Percentiles rank a stretch among this genome's conserved stretches.
Conservation (phyloP, 2,329 filamentous ascomycete species). For the Diaporthe sp. region DNA sequence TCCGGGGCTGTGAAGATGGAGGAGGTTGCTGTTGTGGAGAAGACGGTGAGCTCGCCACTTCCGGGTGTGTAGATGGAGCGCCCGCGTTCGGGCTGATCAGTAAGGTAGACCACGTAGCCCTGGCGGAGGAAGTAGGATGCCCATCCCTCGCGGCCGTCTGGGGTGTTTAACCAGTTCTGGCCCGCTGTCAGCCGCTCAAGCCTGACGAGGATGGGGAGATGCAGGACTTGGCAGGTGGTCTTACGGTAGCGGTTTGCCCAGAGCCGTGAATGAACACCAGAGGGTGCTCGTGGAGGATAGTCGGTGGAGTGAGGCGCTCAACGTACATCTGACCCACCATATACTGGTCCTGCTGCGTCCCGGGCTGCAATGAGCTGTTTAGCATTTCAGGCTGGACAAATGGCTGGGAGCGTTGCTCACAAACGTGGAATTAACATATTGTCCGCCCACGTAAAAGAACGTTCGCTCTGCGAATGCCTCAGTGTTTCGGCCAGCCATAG, state of each 20-base stretch:
- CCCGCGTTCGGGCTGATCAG: slow-evolving; percentile 58
- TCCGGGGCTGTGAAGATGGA: slow-evolving; percentile 50
- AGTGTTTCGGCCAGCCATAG: background rate
- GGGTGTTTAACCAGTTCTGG: slow-evolving; percentile 61
- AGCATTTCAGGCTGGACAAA: background rate
- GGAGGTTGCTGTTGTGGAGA: background rate
- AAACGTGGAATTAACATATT: slow-evolving; percentile 14
- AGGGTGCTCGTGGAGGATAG: slow-evolving; percentile 4
- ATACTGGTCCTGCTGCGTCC: background rate
- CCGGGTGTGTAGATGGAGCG: slow-evolving; percentile 47
- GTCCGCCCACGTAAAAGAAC: slow-evolving; percentile 17
- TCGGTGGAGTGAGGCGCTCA: slow-evolving; percentile 27
- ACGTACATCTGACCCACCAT: slow-evolving; percentile 40
- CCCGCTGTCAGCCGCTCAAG: background rate
- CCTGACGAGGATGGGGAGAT: no score
- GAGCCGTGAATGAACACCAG: slow-evolving; percentile 34
- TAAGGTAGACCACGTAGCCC: slow-evolving; percentile 60
- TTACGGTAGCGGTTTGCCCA: slow-evolving; percentile 28
- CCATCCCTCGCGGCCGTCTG: slow-evolving; percentile 62
- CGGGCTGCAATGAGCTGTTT: background rate
- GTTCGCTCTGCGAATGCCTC: slow-evolving; percentile 5
- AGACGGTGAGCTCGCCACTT: background rate
- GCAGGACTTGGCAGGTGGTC: background rate
- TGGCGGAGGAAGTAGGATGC: slow-evolving; percentile 57
- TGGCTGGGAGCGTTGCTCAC: background rate